These are phyloP conservation scores for Acacia confusa DNA, from an alignment of 306 rosid genomes.

Conservation along the genomic window DNA sequence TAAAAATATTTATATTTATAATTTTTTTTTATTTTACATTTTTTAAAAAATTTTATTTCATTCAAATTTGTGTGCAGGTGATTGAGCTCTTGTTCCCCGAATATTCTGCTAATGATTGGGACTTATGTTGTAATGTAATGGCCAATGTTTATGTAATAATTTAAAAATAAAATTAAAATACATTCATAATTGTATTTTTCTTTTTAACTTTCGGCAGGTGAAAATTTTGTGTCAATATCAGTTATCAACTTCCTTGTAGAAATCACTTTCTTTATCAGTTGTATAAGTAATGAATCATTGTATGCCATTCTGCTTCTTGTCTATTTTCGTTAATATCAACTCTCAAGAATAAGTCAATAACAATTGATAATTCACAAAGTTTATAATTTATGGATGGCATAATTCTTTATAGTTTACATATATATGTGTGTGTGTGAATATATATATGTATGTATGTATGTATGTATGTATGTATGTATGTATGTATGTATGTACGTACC, in stretches of 20 bases:
- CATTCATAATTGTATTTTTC: background rate
- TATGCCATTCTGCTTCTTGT: background rate
- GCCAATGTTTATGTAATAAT: background rate
- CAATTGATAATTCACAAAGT: background rate
- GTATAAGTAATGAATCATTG: background rate
- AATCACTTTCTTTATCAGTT: constrained; percentile 34
- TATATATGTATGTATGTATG: no score
- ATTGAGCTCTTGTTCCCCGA: background rate
- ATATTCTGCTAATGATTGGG: background rate
- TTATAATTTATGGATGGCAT: background rate
- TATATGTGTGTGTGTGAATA: no score
- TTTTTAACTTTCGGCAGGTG: constrained; percentile 17
- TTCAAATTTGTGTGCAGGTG: no score
- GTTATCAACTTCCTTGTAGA: constrained; percentile 35
- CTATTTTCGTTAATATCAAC: background rate
- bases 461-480: no score
- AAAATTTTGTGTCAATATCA: constrained; percentile 18
- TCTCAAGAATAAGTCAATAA: background rate
- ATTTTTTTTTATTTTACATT: background rate
- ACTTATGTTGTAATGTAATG: constrained; percentile 9
- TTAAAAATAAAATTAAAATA: background rate
- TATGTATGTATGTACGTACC: no score
- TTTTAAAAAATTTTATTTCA: background rate
- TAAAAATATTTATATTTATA: no score
- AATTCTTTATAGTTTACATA: no score